Conservation (phyloP, 176 grass and related monocot genomes). For the Olyra latifolia region DNA sequence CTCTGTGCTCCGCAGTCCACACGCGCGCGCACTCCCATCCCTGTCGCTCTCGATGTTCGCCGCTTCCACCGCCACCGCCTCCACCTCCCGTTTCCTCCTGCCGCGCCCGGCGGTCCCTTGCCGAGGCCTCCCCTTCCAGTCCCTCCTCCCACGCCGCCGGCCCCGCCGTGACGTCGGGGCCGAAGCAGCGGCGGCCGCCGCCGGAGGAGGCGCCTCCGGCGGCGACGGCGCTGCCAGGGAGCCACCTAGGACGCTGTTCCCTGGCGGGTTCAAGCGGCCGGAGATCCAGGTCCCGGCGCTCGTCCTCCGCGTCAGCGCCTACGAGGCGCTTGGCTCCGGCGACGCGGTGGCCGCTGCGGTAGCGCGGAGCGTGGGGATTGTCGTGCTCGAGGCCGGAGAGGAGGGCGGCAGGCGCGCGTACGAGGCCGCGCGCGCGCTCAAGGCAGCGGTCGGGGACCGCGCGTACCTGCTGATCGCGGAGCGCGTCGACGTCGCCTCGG, state of each 20-base stretch:
- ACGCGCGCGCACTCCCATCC: constrained; percentile 23
- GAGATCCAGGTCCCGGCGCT: constrained; percentile 82
- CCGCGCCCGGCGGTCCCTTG: constrained; percentile 15
- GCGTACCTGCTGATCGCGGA: constrained; percentile 85
- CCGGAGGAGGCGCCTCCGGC: constrained; percentile 7
- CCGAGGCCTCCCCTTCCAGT: constrained; percentile 26
- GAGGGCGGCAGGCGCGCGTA: constrained; percentile 72
- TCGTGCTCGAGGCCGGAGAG: constrained; percentile 75
- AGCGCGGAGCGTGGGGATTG: constrained; percentile 60
- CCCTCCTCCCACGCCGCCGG: constrained; percentile 22
- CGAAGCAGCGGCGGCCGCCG: constrained; percentile 12
- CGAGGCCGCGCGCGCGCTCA: constrained; percentile 84
- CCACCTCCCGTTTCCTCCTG: constrained; percentile 10
- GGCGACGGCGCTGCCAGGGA: constrained; percentile 28
- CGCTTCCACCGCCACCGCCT: constrained; percentile 38
- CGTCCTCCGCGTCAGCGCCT: constrained; percentile 54
- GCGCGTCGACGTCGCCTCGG: constrained; percentile 83
- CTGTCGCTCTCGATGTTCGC: constrained; percentile 42
- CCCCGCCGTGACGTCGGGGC: constrained; percentile 18
- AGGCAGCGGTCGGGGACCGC: constrained; percentile 64
- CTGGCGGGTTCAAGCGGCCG: constrained; percentile 88
- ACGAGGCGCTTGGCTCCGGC: constrained; percentile 49
- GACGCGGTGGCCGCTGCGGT: constrained; percentile 50
- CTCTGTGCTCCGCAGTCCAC: constrained; percentile 20
- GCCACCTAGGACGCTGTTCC: constrained; percentile 74